Percentiles rank a stretch among this genome's conserved stretches.
phyloP scores from a whole-genome alignment of 1,284 basidiomycete genomes.

The Microbotryomycetes sp. region DNA sequence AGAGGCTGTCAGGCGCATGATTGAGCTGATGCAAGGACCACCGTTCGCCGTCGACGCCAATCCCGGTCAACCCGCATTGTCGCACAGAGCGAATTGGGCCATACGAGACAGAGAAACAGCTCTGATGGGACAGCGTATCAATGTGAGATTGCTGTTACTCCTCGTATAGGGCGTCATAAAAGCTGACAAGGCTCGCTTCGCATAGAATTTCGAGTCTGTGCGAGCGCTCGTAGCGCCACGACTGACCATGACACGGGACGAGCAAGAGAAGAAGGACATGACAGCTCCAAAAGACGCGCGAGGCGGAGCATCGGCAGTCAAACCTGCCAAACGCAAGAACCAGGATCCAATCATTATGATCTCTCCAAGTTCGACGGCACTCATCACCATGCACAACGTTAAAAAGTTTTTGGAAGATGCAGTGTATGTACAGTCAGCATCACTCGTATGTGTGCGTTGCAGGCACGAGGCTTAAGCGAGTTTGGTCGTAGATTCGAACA shows the following conservation, averaged over 20 bases:
- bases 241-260: constrained; percentile 63
- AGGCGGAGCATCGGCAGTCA: neutral
- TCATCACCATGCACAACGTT: constrained; percentile 97
- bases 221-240: constrained; percentile 58
- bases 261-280: constrained; percentile 29
- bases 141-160: constrained; percentile 47
- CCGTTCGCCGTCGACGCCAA: constrained; percentile 11
- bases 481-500: constrained; percentile 77
- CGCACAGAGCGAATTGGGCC: constrained; percentile 60
- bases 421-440: constrained; percentile 57
- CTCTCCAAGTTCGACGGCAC: constrained; percentile 85
- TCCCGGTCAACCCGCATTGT: constrained; percentile 46
- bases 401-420: constrained; percentile 87
- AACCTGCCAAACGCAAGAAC: constrained; percentile 21
- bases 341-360: constrained; percentile 85
- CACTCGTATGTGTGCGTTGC: too few species aligned
- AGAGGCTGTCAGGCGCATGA: constrained; percentile 60
- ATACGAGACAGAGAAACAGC: constrained; percentile 61
- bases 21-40: constrained; percentile 52
- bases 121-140: constrained; percentile 63
- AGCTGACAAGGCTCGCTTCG: too few species aligned
- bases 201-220: constrained; percentile 64
- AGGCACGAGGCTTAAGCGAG: too few species aligned
- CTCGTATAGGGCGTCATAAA: neutral
- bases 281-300: neutral